Evolutionary conservation across 805 yeast species (phyloP), one percentile per base, ranked within the genome.

Genomic region (Yamadazyma akitaensis): DNA sequence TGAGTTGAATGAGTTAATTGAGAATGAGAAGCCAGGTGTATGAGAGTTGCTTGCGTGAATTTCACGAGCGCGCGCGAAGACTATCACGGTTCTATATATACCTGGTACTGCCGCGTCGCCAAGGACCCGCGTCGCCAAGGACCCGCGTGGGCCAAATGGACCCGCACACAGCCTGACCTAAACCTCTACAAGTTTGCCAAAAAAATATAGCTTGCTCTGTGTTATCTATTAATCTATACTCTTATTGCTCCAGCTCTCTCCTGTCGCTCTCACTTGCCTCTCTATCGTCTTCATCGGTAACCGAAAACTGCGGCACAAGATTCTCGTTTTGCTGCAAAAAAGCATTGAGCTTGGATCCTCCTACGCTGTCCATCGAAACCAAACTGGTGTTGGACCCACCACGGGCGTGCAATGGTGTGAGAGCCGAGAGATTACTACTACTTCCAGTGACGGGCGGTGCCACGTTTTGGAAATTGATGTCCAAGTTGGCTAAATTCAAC

Each of bases 261-360:
- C 9, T 26, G 30, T 26, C 30, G 5, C 21, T 36, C 17, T 34
- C 36, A 5, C 37, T 18, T 21, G 9, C 39, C 24, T 21, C 24
- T 21, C 32, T 47, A 16, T 42, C 44, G 35, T 47, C 50, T 40
- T 52, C 56, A 32, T 50, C 53, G 13, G 50, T 52, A 9, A 52
- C 49, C 39, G 46, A 52, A 37, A 52, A 52, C 25, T 44, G 30
- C 10, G 56, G 56, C 4, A 52, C 50, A 16, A 52, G 42, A 18
- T 39, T 35, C 37, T 50, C 53, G 26, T 50, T 52, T 30, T 49
- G 53, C 31, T 50, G 56, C 34, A 52, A 46, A 32, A 52, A 52
- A 10, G 47, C 46, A 37, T 52, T 48, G 36, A 52, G 41, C 18
- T 43, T 36, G 11, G 51, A 46, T 2, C 42, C 44, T 11, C 47